Evolutionary conservation across 306 rosid genomes (phyloP), one percentile per base, ranked within the genome.

Genomic region (Casuarina cunninghamiana): DNA sequence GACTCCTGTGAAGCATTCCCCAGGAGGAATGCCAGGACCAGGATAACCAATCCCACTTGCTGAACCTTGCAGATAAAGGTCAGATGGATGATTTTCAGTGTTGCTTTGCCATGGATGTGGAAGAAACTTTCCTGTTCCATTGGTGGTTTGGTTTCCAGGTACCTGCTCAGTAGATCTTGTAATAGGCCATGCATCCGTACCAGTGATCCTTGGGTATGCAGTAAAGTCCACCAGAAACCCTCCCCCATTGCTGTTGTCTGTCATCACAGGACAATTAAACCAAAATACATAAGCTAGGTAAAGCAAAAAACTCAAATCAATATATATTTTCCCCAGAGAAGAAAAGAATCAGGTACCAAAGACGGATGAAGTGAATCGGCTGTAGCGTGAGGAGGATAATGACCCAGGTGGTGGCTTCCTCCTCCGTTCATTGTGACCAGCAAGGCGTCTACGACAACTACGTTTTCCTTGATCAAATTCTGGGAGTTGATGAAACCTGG

Each of bases 381-480:
- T 88, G 78, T 83, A 89, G 38, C 89, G 93, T 2, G 91, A 46
- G 76, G 95, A 85, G 75, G 92, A 50, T 53, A 92, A 74, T 46
- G 97, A 87, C 75, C 88, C 93, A 1, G 97, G 88, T 53, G 90
- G 91, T 16, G 97, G 97, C 89, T 94, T 94, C 82, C 97, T 94
- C 78, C 98, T 82, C 42, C 98, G 95, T 72, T 94, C 98, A 4
- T 94, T 94, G 77, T 94, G 98, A 73, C 97, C 98, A 49, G 98
- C 97, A 54, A 94, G 79, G 49, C 98, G 96, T 82, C 97, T 82
- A 54, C 98, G 94, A 77, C 98, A 94, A 75, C 98, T 94, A 71
- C 98, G 89, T 80, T 92, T 94, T 51, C 96, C 97, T 88, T 87
- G 93, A 84, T 94, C 98, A 86, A 94, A 94, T 76, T 94, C 98